A percentile compares a stretch with the other conserved stretches of the same genome.
These are phyloP conservation scores for Parasarocladium wereldwijsianum DNA, from an alignment of 2,329 filamentous ascomycete species.

Conservation along the genomic window DNA sequence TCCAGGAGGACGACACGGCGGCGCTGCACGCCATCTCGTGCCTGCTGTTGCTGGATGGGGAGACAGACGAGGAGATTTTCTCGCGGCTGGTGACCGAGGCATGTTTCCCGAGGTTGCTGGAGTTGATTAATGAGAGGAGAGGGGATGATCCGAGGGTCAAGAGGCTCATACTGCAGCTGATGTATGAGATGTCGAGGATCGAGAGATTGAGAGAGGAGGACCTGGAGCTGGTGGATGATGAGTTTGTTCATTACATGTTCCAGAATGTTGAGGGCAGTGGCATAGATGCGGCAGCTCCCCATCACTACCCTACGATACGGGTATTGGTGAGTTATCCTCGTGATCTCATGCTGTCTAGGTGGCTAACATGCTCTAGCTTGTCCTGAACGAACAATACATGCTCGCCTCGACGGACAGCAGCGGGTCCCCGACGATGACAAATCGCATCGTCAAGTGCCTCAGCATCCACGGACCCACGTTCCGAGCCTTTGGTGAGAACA, in stretches of 20 bases:
- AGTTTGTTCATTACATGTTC: slow-evolving; percentile 73
- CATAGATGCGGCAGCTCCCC: slow-evolving; percentile 79
- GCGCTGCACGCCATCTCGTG: slow-evolving; percentile 72
- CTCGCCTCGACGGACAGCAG: slow-evolving; percentile 47
- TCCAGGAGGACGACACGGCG: slow-evolving; percentile 74
- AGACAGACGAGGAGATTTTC: slow-evolving; percentile 62
- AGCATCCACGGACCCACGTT: slow-evolving; percentile 67
- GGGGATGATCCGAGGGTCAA: slow-evolving; percentile 60
- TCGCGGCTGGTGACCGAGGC: slow-evolving; percentile 77
- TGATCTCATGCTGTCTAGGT: background rate
- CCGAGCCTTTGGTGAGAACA: slow-evolving; percentile 94
- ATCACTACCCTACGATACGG: slow-evolving; percentile 88
- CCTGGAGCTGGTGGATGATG: slow-evolving; percentile 61
- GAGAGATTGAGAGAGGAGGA: slow-evolving; percentile 68
- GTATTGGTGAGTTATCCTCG: slow-evolving; percentile 54
- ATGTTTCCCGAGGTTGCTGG: slow-evolving; percentile 69
- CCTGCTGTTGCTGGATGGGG: slow-evolving; percentile 78
- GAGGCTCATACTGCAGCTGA: slow-evolving; percentile 66
- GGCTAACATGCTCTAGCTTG: slow-evolving; percentile 43
- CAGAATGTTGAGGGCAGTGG: slow-evolving; percentile 77
- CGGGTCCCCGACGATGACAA: slow-evolving; percentile 50
- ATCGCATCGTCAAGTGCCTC: slow-evolving; percentile 84
- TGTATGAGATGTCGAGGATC: slow-evolving; percentile 92
- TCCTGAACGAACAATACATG: slow-evolving; percentile 98
- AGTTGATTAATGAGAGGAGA: slow-evolving; percentile 56